Percentiles rank a stretch among this genome's conserved stretches.
phyloP scores from a whole-genome alignment of 768 basidiomycete species.

The Imleria badia region DNA sequence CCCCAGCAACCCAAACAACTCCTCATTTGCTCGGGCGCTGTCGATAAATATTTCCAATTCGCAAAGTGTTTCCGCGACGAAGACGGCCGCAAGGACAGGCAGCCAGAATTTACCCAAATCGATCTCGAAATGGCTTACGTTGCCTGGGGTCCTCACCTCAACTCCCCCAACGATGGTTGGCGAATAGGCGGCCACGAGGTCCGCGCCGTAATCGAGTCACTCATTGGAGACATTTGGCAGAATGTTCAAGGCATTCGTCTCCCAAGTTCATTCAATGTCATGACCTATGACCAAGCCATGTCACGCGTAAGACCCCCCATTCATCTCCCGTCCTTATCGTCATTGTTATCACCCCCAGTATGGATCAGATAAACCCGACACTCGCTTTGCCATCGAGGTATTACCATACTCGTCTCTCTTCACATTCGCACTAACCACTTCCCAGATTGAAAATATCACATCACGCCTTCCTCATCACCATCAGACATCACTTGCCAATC shows the following conservation, averaged over 20 bases:
- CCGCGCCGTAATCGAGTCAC: conserved; percentile 70
- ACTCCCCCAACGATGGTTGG: conserved; percentile 50
- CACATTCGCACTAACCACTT: conserved; percentile 10
- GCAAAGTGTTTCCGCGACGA: conserved; percentile 96
- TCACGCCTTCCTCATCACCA: conserved; percentile 29
- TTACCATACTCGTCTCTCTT: conserved; percentile 15
- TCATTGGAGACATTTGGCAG: conserved; percentile 77
- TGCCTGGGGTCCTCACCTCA: conserved; percentile 58
- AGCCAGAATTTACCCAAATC: conserved; percentile 96
- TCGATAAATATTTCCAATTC: conserved; percentile 92
- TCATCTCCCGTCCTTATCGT: conserved; percentile 10
- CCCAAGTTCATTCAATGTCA: conserved; percentile 65
- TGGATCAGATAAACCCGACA: conserved; percentile 95
- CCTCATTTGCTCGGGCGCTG: conserved; percentile 82
- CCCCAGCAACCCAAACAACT: conserved; percentile 97
- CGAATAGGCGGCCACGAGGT: conserved; percentile 85
- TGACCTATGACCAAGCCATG: conserved; percentile 94
- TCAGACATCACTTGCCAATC: conserved; percentile 22
- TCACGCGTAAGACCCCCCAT: conserved; percentile 53
- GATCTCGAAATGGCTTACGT: conserved; percentile 97
- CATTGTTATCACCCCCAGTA: conserved; percentile 50
- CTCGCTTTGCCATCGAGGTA: conserved; percentile 85
- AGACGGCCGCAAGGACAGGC: conserved; percentile 90
- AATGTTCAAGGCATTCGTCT: conserved; percentile 63
- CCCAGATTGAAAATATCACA: conserved; percentile 37